Conservation (phyloP, 805 yeast species). For the Isabelozyma gotoi region DNA sequence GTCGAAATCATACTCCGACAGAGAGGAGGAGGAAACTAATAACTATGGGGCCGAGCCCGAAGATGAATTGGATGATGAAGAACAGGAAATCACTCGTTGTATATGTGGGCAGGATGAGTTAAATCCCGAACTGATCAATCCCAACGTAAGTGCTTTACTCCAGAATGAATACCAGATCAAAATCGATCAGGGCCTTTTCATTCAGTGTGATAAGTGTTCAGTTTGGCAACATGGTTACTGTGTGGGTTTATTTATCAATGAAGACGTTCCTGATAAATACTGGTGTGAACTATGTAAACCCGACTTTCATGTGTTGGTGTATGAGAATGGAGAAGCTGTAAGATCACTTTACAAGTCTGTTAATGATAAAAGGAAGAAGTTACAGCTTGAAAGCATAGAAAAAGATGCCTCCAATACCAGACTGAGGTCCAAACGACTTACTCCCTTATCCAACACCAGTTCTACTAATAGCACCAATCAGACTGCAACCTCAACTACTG, state of each 20-base stretch:
- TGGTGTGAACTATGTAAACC: slow-evolving; percentile 94
- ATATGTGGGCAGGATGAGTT: slow-evolving; percentile 43
- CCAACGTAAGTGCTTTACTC: slow-evolving; percentile 23
- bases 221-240: slow-evolving; percentile 99
- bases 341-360: slow-evolving; percentile 42
- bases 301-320: slow-evolving; percentile 62
- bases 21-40: slow-evolving; percentile 15
- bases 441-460: background rate
- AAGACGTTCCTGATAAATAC: slow-evolving; percentile 85
- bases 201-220: slow-evolving; percentile 86
- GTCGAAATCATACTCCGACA: slow-evolving; percentile 16
- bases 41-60: slow-evolving; percentile 22
- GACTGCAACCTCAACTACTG: slow-evolving; percentile 8
- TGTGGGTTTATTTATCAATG: slow-evolving; percentile 77
- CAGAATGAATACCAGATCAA: slow-evolving; percentile 33
- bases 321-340: slow-evolving; percentile 19
- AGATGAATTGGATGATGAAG: slow-evolving; percentile 31
- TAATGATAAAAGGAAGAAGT: slow-evolving; percentile 40
- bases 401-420: slow-evolving; percentile 13
- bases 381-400: slow-evolving; percentile 16
- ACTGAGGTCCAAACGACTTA: slow-evolving; percentile 4
- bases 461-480: background rate
- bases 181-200: slow-evolving; percentile 61
- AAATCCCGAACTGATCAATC: slow-evolving; percentile 20
- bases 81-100: slow-evolving; percentile 43